Base-by-base conservation (phyloP, 2,329 filamentous ascomycete species). In the Stachybotrys chartarum region DNA sequence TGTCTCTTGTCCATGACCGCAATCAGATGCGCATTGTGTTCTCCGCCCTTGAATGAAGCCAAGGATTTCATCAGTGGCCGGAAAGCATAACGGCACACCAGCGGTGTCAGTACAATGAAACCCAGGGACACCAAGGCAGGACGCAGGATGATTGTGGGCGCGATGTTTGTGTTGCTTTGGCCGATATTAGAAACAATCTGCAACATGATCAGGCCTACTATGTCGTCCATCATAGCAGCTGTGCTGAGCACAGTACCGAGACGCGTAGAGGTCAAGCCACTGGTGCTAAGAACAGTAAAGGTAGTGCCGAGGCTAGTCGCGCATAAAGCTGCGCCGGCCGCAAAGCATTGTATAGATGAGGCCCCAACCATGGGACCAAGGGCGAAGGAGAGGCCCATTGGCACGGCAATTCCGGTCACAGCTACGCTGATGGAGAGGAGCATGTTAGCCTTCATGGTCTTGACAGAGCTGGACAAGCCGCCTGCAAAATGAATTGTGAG, bases 161-260 rank as follows among this genome's bases (percentile, higher is more conserved):
- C 4, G 44, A 63, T 32, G 4, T 57, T 44, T 8, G 59, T 54
- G 32, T 58, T 58, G 54, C 49, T 58, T 61, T 50, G 66, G 54
- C 69, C 86, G 0, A 93, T 73, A 50, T 84, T 85, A 0, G 86
- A 81, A 24, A 94, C 86, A 50, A 93, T 79, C 60, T 90, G 83
- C 0, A 91, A 86, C 82, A 93, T 87, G 7, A 92, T 82, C 10
- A 93, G 72, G 0, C 88, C 88, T 1, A 89, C 80, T 0, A 93
- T 85, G 70, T 94, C 89, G 65, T 94, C 90, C 72, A 94, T 82
- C 82, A 94, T 89, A 0, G 89, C 90, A 1, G 88, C 88, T 56
- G 82, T 85, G 3, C 82, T 82, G 0, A 91, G 75, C 0, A 94
- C 81, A 71, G 83, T 55, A 72, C 90, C 78, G 6, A 81, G 64